Evolutionary conservation across 2,329 filamentous ascomycete genomes (phyloP), one percentile per base, ranked within the genome.

Genomic region (Phyllosticta citrichinensis): DNA sequence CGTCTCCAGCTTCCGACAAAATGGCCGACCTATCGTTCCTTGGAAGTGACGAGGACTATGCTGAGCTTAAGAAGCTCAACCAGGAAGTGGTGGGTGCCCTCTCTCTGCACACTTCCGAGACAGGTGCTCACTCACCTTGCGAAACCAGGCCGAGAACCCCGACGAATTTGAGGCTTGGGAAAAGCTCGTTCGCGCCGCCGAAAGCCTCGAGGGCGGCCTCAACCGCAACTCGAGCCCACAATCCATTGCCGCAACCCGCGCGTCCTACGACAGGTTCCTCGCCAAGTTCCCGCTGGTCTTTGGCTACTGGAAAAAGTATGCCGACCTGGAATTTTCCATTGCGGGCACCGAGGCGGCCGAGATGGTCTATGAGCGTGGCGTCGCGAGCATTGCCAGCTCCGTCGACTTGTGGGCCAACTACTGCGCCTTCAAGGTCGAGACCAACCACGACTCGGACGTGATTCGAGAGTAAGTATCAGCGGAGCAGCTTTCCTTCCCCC

Each of bases 261-360:
- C 89, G 73, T 85, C 89, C 64, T 97, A 96, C 78, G 92, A 99
- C 73, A 85, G 88, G 55, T 95, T 99, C 71, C 87, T 99, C 22
- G 84, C 89, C 63, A 97, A 96, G 71, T 99, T 97, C 66, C 94
- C 94, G 2, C 82, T 97, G 11, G 84, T 97, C 50, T 99, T 97
- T 70, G 94, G 93, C 58, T 99, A 97, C 79, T 99, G 94, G 94
- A 97, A 97, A 80, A 97, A 97, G 74, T 99, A 97, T 81, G 94
- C 94, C 70, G 93, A 97, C 70, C 82, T 96, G 65, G 94, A 99
- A 71, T 99, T 99, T 77, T 91, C 91, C 57, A 96, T 99, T 66
- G 91, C 91, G 4, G 94, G 94, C 19, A 95, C 94, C 5, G 94
- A 99, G 79, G 93, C 93, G 52, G 94, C 94, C 59, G 94, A 97